These are phyloP conservation scores for Astraeus odoratus DNA, from an alignment of 768 basidiomycete species.

Conservation along the genomic window DNA sequence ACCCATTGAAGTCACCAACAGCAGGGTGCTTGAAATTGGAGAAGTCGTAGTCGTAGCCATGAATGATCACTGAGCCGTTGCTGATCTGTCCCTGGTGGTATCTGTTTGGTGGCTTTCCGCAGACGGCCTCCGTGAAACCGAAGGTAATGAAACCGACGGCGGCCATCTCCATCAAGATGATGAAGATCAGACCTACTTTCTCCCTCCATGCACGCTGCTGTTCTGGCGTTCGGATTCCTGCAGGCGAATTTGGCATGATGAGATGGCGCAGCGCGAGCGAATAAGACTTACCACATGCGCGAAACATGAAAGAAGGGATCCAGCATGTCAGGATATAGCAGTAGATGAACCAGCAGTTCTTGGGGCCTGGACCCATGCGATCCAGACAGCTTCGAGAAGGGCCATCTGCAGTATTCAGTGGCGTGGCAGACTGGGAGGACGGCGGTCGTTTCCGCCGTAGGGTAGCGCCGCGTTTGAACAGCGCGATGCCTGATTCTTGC, in stretches of 20 bases:
- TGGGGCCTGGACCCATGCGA: constrained; percentile 78
- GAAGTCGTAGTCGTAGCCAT: constrained; percentile 92
- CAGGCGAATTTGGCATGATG: constrained; percentile 8
- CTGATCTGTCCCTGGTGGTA: constrained; percentile 76
- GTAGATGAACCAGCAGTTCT: constrained; percentile 94
- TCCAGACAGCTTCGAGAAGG: constrained; percentile 51
- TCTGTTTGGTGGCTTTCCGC: constrained; percentile 79
- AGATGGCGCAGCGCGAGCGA: neutral
- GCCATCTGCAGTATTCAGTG: constrained; percentile 30
- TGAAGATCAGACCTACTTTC: constrained; percentile 86
- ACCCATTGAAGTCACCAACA: constrained; percentile 64
- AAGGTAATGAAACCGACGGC: constrained; percentile 97
- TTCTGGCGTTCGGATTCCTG: constrained; percentile 86
- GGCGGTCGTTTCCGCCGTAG: constrained; percentile 61
- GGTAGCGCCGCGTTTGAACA: constrained; percentile 83
- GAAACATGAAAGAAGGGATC: constrained; percentile 73
- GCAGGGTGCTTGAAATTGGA: constrained; percentile 79
- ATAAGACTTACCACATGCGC: constrained; percentile 61
- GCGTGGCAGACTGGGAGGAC: constrained; percentile 33
- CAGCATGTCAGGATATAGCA: constrained; percentile 80
- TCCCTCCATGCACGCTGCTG: constrained; percentile 97
- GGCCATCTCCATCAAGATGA: constrained; percentile 83
- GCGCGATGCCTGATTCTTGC: constrained; percentile 85
- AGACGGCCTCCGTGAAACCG: constrained; percentile 93
- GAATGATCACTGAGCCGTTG: constrained; percentile 81